phyloP scores from a whole-genome alignment of 768 basidiomycete genomes.

The Lactarius trivialis region DNA sequence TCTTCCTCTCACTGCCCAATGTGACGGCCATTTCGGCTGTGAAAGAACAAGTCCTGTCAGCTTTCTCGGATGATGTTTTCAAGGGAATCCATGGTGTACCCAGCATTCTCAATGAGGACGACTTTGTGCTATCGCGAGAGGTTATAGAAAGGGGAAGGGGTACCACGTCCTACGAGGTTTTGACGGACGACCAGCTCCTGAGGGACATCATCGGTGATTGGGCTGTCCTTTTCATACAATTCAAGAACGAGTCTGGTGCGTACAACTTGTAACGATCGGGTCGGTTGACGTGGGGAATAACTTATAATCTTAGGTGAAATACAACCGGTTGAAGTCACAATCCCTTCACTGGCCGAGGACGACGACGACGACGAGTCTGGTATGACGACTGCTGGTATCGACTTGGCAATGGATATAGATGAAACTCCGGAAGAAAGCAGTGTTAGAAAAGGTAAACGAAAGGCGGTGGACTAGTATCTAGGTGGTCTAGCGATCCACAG shows the following conservation, averaged over 20 bases:
- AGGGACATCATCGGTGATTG: constrained; percentile 53
- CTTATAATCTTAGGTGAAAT: constrained; percentile 38
- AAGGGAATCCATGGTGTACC: constrained; percentile 33
- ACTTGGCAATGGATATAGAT: constrained; percentile 21
- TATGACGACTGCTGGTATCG: constrained; percentile 7
- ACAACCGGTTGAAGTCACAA: constrained; percentile 50
- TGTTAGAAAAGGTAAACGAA: constrained; percentile 58
- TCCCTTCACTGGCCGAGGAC: constrained; percentile 52
- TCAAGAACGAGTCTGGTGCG: constrained; percentile 58
- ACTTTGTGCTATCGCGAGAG: constrained; percentile 61
- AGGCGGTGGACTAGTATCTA: constrained; percentile 34
- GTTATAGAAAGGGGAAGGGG: constrained; percentile 45
- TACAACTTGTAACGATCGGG: constrained; percentile 13
- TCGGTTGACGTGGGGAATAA: not conserved
- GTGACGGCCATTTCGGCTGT: constrained; percentile 49
- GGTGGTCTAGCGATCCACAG: not conserved
- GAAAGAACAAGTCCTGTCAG: constrained; percentile 58
- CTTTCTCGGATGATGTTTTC: constrained; percentile 46
- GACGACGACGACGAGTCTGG: constrained; percentile 47
- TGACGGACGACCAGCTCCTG: constrained; percentile 42
- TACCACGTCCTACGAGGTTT: constrained; percentile 45
- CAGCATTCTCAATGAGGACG: constrained; percentile 31
- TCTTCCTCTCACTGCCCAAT: constrained; percentile 52
- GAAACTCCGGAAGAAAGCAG: constrained; percentile 31
- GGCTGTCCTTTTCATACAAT: constrained; percentile 64